Conservation (phyloP, 108 stramenopile genomes). For the Craspedostauros australis region DNA sequence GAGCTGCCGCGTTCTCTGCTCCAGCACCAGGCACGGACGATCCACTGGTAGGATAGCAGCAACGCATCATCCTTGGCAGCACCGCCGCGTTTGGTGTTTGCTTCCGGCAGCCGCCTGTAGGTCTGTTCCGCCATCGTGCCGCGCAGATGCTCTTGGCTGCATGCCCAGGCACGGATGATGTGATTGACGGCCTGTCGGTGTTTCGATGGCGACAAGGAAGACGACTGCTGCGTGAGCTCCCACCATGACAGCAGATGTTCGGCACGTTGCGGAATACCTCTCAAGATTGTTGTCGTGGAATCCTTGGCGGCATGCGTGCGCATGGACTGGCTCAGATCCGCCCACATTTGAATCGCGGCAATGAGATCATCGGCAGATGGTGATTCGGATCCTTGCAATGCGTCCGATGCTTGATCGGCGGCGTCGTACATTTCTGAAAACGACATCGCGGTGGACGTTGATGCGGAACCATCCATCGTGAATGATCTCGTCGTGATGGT, state of each 20-base stretch:
- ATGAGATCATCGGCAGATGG: too few relatives aligned
- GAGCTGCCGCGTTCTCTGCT: slow-evolving; percentile 43
- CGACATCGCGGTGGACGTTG: too few relatives aligned
- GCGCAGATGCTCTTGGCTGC: slow-evolving; percentile 42
- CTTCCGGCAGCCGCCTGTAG: slow-evolving; percentile 27
- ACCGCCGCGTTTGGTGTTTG: neutral
- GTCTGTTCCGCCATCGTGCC: slow-evolving; percentile 36
- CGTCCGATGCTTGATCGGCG: too few relatives aligned
- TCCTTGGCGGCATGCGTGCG: neutral
- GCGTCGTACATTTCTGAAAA: too few relatives aligned
- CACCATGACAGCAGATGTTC: slow-evolving; percentile 25
- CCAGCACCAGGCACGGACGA: slow-evolving; percentile 57
- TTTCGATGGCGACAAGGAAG: too few relatives aligned
- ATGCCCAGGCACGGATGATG: slow-evolving; percentile 42
- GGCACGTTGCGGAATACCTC: slow-evolving; percentile 46
- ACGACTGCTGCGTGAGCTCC: too few relatives aligned
- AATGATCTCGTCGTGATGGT: neutral
- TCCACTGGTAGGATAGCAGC: slow-evolving; percentile 8
- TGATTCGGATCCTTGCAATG: too few relatives aligned
- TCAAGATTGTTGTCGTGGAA: neutral
- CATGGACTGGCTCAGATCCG: too few relatives aligned
- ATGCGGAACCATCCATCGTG: too few relatives aligned
- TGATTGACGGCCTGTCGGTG: slow-evolving; percentile 26
- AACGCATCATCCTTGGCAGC: neutral
- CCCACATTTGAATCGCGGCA: too few relatives aligned